Base-by-base conservation (phyloP, 139 green algal genomes). In the Choricystis sp. region DNA sequence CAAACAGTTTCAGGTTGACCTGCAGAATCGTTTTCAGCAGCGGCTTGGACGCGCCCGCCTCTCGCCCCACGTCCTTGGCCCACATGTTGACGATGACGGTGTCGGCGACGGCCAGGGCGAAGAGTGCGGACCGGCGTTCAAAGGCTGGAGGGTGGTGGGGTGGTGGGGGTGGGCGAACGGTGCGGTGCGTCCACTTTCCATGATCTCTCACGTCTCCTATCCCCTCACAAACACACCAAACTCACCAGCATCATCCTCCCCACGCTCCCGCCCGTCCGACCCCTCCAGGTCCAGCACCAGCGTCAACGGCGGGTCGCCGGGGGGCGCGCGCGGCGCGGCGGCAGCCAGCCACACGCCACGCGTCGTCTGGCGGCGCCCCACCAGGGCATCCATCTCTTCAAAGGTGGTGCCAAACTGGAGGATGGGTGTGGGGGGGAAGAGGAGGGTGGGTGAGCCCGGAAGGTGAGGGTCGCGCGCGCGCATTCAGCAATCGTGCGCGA, bases 211-310 rank as follows among this genome's bases (percentile, higher is more conserved):
- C n/a, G n/a, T n/a, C n/a, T n/a, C n/a, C n/a, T n/a, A n/a, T n/a
- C n/a, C n/a, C n/a, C n/a, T n/a, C n/a, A n/a, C n/a, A n/a, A n/a
- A n/a, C n/a, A n/a, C n/a, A n/a, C n/a, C n/a, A n/a, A n/a, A n/a
- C n/a, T n/a, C n/a, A n/a, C n/a, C n/a, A n/a, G 90, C 96, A 74
- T 98, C 93, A 65, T 99, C 92, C 71, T 99, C 93, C 28, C 93
- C 57, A 25, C 57, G 57, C 49, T 78, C 72, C 56, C 70, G 48
- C 4, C 79, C 86, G 66, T 91, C 84, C 55, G 69, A 84, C 29
- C 89, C 89, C 72, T 99, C 93, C 31, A 99, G 70, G 68, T 99
- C 93, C 78, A 97, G 83, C 9, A 99, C 82, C 24, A 99, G 68
- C 2, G 88, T 91, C 59, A 72, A 48, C 29, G 81, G 66, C 4